phyloP scores from a whole-genome alignment of 805 yeast genomes.

The Blastobotrys parvus region DNA sequence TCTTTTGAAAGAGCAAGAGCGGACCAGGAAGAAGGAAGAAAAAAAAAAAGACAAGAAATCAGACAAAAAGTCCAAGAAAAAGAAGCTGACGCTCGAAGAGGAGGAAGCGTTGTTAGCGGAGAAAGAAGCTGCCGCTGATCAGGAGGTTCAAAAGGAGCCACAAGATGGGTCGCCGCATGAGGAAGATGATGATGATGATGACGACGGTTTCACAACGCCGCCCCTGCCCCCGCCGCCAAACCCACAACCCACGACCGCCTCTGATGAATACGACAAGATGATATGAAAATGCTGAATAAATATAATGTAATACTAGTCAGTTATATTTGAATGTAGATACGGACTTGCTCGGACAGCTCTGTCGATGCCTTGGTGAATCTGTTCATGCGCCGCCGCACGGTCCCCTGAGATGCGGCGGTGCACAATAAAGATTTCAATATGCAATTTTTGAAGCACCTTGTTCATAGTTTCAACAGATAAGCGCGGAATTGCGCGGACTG shows the following conservation, averaged over 20 bases:
- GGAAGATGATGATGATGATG: background rate
- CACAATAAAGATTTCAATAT: no score
- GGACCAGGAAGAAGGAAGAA: slow-evolving; percentile 12
- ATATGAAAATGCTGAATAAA: background rate
- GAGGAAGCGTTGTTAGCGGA: background rate
- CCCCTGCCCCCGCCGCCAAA: background rate
- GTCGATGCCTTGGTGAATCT: no score
- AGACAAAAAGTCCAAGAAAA: slow-evolving; percentile 2
- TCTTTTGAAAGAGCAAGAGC: slow-evolving; percentile 8
- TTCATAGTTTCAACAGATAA: no score
- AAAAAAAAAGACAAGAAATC: slow-evolving; percentile 10
- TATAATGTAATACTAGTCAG: no score
- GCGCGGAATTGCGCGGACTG: no score
- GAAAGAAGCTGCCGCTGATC: background rate
- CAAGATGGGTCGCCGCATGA: background rate
- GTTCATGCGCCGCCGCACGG: no score
- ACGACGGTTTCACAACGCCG: background rate
- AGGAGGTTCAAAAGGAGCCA: background rate
- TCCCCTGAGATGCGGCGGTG: no score
- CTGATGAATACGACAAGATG: slow-evolving; percentile 1
- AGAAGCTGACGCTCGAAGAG: slow-evolving; percentile 3
- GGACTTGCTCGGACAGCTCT: no score
- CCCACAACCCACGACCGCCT: background rate
- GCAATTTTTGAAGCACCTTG: slow-evolving; percentile 19
- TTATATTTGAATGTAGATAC: no score